Conservation (phyloP, 2,329 filamentous ascomycete species). For the Hypoxylon sp. region DNA sequence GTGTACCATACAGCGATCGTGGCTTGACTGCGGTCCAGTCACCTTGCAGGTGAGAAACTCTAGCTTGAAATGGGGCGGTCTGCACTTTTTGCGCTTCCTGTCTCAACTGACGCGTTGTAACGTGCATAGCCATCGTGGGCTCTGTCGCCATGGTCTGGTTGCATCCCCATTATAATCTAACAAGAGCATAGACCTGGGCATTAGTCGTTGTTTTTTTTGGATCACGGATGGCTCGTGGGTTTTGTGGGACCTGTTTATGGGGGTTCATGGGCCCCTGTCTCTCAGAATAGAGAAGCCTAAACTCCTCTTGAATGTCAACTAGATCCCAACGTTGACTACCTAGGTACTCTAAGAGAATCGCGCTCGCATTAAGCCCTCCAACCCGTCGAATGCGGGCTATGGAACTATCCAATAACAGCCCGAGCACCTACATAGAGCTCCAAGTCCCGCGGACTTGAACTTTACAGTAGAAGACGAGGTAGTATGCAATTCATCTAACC, state of each 20-base stretch:
- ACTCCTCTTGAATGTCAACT: slow-evolving; percentile 4
- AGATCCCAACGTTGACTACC: not conserved
- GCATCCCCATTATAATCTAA: slow-evolving; percentile 18
- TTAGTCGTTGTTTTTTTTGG: slow-evolving; percentile 1
- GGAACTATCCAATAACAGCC: slow-evolving; percentile 11
- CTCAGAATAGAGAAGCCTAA: slow-evolving; percentile 1
- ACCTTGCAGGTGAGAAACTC: slow-evolving; percentile 22
- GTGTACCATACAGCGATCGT: slow-evolving; percentile 29
- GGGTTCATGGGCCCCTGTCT: too few relatives aligned
- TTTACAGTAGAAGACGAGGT: slow-evolving; percentile 16
- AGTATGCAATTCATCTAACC: slow-evolving; percentile 22
- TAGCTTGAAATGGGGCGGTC: slow-evolving; percentile 28
- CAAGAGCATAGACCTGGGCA: slow-evolving; percentile 5
- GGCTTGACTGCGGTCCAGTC: slow-evolving; percentile 28
- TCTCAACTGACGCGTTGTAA: slow-evolving; percentile 28
- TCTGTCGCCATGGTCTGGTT: slow-evolving; percentile 23
- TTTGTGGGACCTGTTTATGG: not conserved
- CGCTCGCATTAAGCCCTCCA: slow-evolving; percentile 11
- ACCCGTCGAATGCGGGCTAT: slow-evolving; percentile 1
- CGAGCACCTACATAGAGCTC: not conserved
- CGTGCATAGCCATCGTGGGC: slow-evolving; percentile 30
- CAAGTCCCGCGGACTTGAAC: slow-evolving; percentile 7
- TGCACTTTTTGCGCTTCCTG: slow-evolving; percentile 19
- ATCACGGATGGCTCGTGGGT: slow-evolving; percentile 4
- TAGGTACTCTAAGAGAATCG: not conserved